Evolutionary conservation across 2,329 filamentous ascomycete species (phyloP).

Genomic region (Penicillium sclerotigenum): DNA sequence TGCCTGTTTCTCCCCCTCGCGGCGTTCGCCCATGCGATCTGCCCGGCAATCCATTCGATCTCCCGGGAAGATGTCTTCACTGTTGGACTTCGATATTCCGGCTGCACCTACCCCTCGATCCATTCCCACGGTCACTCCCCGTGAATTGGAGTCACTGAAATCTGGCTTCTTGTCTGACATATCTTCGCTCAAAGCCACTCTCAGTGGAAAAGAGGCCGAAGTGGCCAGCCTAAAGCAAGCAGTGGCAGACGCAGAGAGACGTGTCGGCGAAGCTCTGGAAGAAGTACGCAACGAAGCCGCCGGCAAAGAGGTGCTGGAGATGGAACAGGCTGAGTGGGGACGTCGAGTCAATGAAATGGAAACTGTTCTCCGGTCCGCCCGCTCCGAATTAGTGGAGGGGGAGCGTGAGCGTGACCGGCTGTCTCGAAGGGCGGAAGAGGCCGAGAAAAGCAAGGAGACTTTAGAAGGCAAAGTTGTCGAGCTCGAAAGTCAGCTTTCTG

Average conservation of each 20-base stretch:
- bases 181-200: conserved; percentile 84
- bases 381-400: conserved; percentile 72
- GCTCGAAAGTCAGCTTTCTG: conserved; percentile 46
- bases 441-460: conserved; percentile 57
- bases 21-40: conserved; percentile 45
- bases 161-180: conserved; percentile 89
- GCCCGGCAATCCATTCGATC: conserved; percentile 36
- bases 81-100: conserved; percentile 91
- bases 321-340: conserved; percentile 80
- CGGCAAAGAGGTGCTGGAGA: conserved; percentile 66
- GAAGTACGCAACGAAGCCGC: conserved; percentile 73
- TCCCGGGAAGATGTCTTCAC: conserved; percentile 56
- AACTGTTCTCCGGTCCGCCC: conserved; percentile 71
- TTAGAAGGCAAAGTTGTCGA: conserved; percentile 47
- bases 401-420: conserved; percentile 81
- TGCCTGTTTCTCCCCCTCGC: conserved; percentile 39
- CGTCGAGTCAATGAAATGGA: conserved; percentile 83
- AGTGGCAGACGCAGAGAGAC: conserved; percentile 83
- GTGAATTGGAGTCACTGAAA: conserved; percentile 89
- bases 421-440: conserved; percentile 70
- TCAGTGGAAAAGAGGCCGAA: conserved; percentile 91
- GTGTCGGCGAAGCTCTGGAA: conserved; percentile 83
- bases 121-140: conserved; percentile 82
- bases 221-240: conserved; percentile 82
- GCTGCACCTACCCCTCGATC: conserved; percentile 88